Evolutionary conservation across 352 stramenopile species (phyloP).

Genomic region (Thalassiosira delicatula): DNA sequence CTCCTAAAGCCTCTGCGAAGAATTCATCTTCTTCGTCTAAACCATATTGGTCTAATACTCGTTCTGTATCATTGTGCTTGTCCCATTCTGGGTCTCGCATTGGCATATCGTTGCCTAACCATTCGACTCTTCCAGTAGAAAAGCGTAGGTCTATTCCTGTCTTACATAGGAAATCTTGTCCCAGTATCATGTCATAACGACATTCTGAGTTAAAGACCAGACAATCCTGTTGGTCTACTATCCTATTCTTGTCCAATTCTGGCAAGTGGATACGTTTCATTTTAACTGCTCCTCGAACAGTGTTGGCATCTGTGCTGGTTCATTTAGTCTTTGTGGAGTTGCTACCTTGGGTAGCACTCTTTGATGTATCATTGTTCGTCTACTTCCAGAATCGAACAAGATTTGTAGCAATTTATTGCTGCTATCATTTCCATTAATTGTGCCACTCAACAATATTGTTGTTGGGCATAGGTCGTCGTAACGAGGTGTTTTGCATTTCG

Average conservation of each 20-base stretch:
- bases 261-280: constrained; percentile 16
- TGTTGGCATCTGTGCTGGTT: too few relatives aligned
- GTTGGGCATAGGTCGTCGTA: too few relatives aligned
- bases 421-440: too few relatives aligned
- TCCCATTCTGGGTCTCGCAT: constrained; percentile 1
- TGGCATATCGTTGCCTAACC: constrained; percentile 15
- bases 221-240: constrained; percentile 20
- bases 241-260: constrained; percentile 41
- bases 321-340: too few relatives aligned
- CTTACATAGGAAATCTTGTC: constrained; percentile 44
- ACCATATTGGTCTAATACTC: neutral
- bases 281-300: neutral
- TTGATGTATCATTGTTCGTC: too few relatives aligned
- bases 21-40: neutral
- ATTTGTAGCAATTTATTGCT: too few relatives aligned
- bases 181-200: constrained; percentile 57
- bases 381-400: too few relatives aligned
- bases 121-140: constrained; percentile 18
- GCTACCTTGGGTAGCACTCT: too few relatives aligned
- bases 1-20: neutral
- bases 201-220: constrained; percentile 28
- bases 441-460: too few relatives aligned
- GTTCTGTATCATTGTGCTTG: neutral
- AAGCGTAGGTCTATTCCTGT: constrained; percentile 40
- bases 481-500: too few relatives aligned